Percentiles rank a stretch among this genome's conserved stretches.
Evolutionary conservation across 345 rosid species (phyloP).

Genomic region (Excoecaria cochinchinensis): DNA sequence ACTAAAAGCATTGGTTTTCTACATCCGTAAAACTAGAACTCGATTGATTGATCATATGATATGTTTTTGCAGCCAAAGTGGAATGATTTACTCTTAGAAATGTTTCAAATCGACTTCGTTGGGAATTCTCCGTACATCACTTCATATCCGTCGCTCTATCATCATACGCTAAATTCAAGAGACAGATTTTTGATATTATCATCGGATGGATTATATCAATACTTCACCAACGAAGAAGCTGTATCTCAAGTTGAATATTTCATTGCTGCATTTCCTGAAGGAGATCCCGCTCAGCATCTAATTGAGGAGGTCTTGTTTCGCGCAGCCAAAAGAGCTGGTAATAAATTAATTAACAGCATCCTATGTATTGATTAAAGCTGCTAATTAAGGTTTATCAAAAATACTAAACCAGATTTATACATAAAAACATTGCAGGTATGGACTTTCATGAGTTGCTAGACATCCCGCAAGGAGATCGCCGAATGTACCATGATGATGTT

Average conservation of each 20-base stretch:
- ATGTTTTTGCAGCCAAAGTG: constrained; percentile 30
- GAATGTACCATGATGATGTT: constrained; percentile 91
- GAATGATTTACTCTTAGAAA: constrained; percentile 31
- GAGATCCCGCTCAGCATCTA: constrained; percentile 33
- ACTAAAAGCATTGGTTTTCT: no score
- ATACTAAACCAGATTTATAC: no score
- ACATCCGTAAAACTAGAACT: no score
- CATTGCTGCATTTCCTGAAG: constrained; percentile 25
- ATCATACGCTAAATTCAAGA: constrained; percentile 24
- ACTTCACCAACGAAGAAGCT: constrained; percentile 29
- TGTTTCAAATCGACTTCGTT: constrained; percentile 30
- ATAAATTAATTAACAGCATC: not conserved
- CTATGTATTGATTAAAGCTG: no score
- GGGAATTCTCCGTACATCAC: constrained; percentile 32
- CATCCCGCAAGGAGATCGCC: constrained; percentile 87
- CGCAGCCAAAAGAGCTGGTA: constrained; percentile 36
- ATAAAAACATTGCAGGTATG: constrained; percentile 23
- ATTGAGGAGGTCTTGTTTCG: constrained; percentile 35
- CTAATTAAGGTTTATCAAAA: no score
- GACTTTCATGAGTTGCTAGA: constrained; percentile 84
- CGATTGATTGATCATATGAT: no score
- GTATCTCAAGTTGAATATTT: constrained; percentile 23
- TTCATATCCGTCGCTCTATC: constrained; percentile 26
- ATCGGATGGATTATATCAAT: constrained; percentile 36
- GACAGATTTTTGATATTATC: constrained; percentile 33